Evolutionary conservation across 2,329 filamentous ascomycete genomes (phyloP).

Genomic region (Cercospora nicotianae): DNA sequence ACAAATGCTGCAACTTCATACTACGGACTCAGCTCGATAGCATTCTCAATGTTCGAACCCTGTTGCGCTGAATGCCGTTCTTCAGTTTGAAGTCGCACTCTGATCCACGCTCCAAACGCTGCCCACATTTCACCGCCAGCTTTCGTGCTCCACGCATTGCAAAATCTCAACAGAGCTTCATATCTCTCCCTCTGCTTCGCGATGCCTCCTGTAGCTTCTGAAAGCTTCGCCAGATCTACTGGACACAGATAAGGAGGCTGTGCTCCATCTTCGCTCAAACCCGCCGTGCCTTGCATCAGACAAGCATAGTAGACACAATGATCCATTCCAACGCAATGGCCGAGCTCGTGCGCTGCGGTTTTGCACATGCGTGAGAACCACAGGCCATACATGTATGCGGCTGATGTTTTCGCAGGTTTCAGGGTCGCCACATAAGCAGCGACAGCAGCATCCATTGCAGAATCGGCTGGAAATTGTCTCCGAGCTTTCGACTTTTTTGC

Average conservation of each 20-base stretch:
- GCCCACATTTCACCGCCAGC: conserved; percentile 47
- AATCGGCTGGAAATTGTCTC: not conserved
- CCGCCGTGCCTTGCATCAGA: conserved; percentile 61
- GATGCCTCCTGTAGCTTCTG: conserved; percentile 15
- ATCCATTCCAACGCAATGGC: conserved; percentile 67
- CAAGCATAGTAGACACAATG: conserved; percentile 68
- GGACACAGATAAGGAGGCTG: conserved; percentile 66
- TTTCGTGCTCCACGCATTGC: conserved; percentile 40
- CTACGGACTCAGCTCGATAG: conserved; percentile 7
- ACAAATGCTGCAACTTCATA: not conserved
- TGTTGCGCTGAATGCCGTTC: not conserved
- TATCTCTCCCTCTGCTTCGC: conserved; percentile 43
- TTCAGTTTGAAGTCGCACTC: conserved; percentile 22
- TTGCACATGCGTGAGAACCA: conserved; percentile 61
- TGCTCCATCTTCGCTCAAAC: conserved; percentile 58
- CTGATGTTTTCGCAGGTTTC: not conserved
- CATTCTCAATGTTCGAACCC: not conserved
- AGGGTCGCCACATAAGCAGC: not conserved
- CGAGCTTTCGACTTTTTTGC: conserved; percentile 13
- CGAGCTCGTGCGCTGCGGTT: conserved; percentile 64
- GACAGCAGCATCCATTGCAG: conserved; percentile 22
- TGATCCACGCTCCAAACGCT: conserved; percentile 50
- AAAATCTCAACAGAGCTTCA: conserved; percentile 45
- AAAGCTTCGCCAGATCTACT: conserved; percentile 58
- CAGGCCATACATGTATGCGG: conserved; percentile 34